These are phyloP conservation scores for Coniella lustricola DNA, from an alignment of 2,329 filamentous ascomycete species.

Conservation along the genomic window DNA sequence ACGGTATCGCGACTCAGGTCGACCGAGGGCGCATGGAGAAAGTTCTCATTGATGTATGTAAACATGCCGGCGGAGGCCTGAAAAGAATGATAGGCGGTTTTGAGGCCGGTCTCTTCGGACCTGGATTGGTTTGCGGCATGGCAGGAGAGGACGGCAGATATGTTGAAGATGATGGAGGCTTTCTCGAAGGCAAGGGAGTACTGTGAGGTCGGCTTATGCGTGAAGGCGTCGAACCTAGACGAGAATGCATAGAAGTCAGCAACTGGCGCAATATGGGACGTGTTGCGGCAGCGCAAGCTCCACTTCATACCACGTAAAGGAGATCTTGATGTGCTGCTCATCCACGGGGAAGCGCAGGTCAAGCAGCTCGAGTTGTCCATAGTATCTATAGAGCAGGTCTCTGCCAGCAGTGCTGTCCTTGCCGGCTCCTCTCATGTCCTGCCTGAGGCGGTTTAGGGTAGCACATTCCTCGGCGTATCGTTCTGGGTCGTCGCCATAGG, in stretches of 20 bases:
- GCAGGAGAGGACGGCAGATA: conserved; percentile 91
- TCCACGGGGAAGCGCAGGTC: conserved; percentile 95
- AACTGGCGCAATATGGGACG: background rate
- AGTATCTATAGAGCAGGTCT: conserved; percentile 93
- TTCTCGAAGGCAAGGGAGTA: conserved; percentile 98
- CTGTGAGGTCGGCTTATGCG: conserved; percentile 92
- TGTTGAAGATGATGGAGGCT: conserved; percentile 99
- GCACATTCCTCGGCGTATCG: conserved; percentile 92
- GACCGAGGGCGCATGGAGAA: conserved; percentile 92
- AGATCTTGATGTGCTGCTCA: conserved; percentile 98
- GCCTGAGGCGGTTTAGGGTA: conserved; percentile 85
- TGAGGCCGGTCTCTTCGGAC: conserved; percentile 84
- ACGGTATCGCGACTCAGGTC: conserved; percentile 93
- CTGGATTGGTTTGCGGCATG: conserved; percentile 91
- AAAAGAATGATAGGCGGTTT: conserved; percentile 96
- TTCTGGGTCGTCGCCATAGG: conserved; percentile 94
- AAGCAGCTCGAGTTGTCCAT: conserved; percentile 90
- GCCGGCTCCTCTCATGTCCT: conserved; percentile 96
- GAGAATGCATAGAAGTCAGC: conserved; percentile 6
- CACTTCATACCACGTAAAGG: conserved; percentile 78
- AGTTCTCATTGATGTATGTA: conserved; percentile 99
- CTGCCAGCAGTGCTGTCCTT: conserved; percentile 92
- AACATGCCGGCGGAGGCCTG: conserved; percentile 99
- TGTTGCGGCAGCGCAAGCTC: background rate
- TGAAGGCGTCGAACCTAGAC: conserved; percentile 97